Evolutionary conservation across 805 yeast species (phyloP), one percentile per base, ranked within the genome.

Genomic region (Isabelozyma rhagii): DNA sequence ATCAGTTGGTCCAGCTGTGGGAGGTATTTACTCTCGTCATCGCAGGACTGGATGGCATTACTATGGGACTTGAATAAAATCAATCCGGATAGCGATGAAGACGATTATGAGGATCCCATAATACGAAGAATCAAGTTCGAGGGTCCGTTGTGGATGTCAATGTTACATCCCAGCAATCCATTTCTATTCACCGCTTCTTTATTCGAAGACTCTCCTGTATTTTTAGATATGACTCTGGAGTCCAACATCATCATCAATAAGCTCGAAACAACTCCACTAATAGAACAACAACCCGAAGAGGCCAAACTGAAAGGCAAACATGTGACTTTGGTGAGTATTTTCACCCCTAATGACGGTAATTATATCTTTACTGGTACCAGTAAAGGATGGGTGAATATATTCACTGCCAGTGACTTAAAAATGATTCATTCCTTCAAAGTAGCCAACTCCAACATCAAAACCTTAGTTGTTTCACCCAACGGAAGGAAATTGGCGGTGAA

Each of bases 21-120:
- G 0, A 64, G 87, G 21, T 89, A 79, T 57, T 57, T 92, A 1
- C 68, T 92, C 3, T 76, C 88, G 3, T 74, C 90, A 11, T 82
- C 92, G 0, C 81, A 90, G 57, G 97, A 93, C 64, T 91, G 96
- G 94, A 77, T 75, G 46, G 80, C 86, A 41, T 81, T 85, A 45
- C 61, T 91, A 29, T 92, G 97, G 97, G 97, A 90, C 67, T 66
- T 92, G 53, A 54, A 65, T 25, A 48, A 50, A 41, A 66, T 61
- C 43, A 66, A 71, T 47, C 17, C 45, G 6, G 52, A 46, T 34
- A 31, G 27, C 15, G 59, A 70, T 57, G 62, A 71, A 44, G 52
- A 61, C 39, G 57, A 48, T 10, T 46, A 49, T 8, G 53, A 48
- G 36, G 53, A 50, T 47, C 63, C 72, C 44, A 72, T 80, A 46